Evolutionary conservation across 1,284 basidiomycete species (phyloP).

Genomic region (Irpex rosettiformis): DNA sequence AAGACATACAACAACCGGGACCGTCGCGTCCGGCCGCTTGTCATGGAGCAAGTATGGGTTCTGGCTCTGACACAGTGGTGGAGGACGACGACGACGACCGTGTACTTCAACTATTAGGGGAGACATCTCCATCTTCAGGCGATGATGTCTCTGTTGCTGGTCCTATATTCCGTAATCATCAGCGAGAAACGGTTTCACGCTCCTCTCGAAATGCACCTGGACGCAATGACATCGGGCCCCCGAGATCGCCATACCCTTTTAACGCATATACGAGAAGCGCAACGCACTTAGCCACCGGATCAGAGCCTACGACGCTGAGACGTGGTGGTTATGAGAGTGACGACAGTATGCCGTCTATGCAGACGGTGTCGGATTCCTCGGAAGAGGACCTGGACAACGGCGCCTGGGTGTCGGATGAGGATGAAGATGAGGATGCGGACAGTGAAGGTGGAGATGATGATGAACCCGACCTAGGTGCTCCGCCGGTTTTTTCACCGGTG

Average conservation of each 20-base stretch:
- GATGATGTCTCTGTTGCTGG: background rate
- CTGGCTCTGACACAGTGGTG: background rate
- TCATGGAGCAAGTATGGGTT: background rate
- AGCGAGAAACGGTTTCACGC: background rate
- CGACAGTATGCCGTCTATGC: conserved; percentile 25
- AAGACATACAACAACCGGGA: background rate
- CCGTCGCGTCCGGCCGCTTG: background rate
- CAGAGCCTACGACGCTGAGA: background rate
- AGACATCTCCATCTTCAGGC: conserved; percentile 1
- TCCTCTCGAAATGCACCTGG: background rate
- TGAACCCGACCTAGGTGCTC: background rate
- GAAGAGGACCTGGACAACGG: conserved; percentile 15
- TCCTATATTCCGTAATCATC: background rate
- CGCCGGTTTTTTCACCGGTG: background rate
- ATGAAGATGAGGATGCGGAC: conserved; percentile 11
- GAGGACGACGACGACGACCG: background rate
- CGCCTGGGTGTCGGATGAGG: conserved; percentile 11
- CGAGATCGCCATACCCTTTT: background rate
- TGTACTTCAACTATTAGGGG: conserved; percentile 2
- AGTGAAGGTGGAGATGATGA: background rate
- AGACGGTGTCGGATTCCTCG: conserved; percentile 27
- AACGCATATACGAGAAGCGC: background rate
- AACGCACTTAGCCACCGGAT: background rate
- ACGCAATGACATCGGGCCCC: background rate
- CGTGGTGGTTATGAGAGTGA: conserved; percentile 17